Evolutionary conservation across 805 yeast species (phyloP).

Genomic region (Saturnispora silvae): DNA sequence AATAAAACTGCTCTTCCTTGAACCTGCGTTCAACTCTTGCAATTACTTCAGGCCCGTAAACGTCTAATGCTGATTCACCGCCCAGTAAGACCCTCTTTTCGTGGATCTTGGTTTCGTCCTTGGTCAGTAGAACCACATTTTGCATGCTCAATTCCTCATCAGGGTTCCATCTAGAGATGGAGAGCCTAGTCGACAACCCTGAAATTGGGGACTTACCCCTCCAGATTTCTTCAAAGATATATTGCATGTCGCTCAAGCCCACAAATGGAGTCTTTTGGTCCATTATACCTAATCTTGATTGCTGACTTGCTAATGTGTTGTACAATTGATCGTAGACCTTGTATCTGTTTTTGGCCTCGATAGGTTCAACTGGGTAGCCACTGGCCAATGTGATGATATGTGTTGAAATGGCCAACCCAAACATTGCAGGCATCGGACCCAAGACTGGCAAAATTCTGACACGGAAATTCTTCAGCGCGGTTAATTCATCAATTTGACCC

Average conservation of each 20-base stretch:
- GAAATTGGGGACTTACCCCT: conserved; percentile 87
- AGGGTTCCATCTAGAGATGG: conserved; percentile 82
- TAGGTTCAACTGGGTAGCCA: conserved; percentile 85
- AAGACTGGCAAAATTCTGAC: conserved; percentile 91
- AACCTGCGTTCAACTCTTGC: conserved; percentile 52
- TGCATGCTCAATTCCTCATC: conserved; percentile 51
- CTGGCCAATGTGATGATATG: conserved; percentile 68
- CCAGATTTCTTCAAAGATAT: conserved; percentile 82
- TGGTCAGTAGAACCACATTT: conserved; percentile 80
- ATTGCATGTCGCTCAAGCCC: conserved; percentile 62
- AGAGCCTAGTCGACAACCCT: conserved; percentile 67
- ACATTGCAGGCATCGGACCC: conserved; percentile 95
- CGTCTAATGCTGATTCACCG: conserved; percentile 48
- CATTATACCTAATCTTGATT: conserved; percentile 59
- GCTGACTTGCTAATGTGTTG: conserved; percentile 81
- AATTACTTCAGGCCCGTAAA: conserved; percentile 52
- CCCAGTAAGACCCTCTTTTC: conserved; percentile 67
- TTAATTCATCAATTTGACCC: conserved; percentile 78
- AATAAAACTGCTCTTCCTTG: conserved; percentile 64
- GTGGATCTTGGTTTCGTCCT: conserved; percentile 74
- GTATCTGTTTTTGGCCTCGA: conserved; percentile 80
- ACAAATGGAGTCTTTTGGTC: conserved; percentile 67
- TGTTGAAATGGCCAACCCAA: conserved; percentile 85
- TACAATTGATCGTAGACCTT: conserved; percentile 77
- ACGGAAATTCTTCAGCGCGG: conserved; percentile 82